Base-by-base conservation (phyloP, 768 basidiomycete species). In the Suillus ampliporus region DNA sequence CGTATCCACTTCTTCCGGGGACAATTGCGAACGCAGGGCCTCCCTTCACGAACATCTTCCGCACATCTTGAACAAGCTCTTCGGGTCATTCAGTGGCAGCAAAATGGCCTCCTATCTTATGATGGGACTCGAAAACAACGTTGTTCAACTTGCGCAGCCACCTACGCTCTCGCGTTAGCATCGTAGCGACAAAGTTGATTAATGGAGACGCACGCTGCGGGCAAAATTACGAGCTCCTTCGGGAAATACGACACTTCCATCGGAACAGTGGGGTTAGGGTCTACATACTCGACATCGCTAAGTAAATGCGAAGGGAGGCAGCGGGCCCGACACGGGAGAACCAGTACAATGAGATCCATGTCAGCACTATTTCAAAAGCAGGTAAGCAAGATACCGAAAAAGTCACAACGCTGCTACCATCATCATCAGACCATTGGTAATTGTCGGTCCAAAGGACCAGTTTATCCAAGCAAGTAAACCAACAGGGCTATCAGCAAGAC, bases 151-250 rank as follows among this genome's bases (percentile, higher is more conserved):
- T 60, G 46, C 71, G 63, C 65, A 74, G 38, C 83, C 83, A 85
- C 21, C 84, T 84, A 10, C 63, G 6, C 19, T 53, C 6, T 54
- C 14, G 8, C 11, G 13, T 58, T 37, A 60, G 38, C 10, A 34
- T 38, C n/a, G 19, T 37, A 34, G 21, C 60, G 14, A 19, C 5
- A 28, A 26, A 60, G 4, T 9, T 34, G 1, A 31, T 11, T 4
- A 4, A 28, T 11, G 17, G 58, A 58, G 5, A 60, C 61, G 15
- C 37, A 62, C 57, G 31, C 44, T 40, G 23, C 11, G 4, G 61
- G 78, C 79, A 76, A 92, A 92, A 69, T 92, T 92, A 60, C 77
- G 82, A n/a, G 82, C 82, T 31, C 93, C 90, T 71, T 93, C 91
- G 28, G 69, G 69, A 69, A 85, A 62, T 65, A 94, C 76, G 72